phyloP scores from a whole-genome alignment of 2,329 filamentous ascomycete species.

The Lasiodiplodia gonubiensis region DNA sequence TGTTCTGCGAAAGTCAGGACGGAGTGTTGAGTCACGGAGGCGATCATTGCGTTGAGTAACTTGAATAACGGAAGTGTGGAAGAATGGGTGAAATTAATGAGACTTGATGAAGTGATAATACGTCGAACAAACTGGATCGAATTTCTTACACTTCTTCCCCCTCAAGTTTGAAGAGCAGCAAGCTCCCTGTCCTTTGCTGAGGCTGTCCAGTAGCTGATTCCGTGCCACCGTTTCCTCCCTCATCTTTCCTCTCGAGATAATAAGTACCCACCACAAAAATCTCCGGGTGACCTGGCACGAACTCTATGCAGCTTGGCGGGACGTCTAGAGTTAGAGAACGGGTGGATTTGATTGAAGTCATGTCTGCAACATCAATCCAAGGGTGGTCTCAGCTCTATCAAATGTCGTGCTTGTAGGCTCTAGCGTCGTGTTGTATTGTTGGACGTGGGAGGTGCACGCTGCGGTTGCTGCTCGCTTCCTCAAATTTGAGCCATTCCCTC shows the following conservation, averaged over 20 bases:
- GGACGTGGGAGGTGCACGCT: not conserved
- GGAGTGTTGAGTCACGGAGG: not conserved
- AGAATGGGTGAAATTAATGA: not conserved
- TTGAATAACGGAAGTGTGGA: not conserved
- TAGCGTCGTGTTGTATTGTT: not conserved
- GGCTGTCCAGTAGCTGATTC: constrained; percentile 42
- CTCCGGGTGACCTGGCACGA: constrained; percentile 66
- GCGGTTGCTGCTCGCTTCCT: constrained; percentile 14
- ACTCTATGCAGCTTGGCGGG: constrained; percentile 79
- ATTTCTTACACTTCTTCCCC: constrained; percentile 62
- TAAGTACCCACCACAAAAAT: constrained; percentile 87
- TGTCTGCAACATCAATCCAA: constrained; percentile 18
- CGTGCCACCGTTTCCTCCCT: constrained; percentile 33
- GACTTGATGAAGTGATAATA: constrained; percentile 39
- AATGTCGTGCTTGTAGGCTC: not conserved
- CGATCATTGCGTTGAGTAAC: too few relatives aligned
- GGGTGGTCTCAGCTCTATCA: not conserved
- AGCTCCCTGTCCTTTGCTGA: constrained; percentile 74
- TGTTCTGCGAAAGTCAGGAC: not conserved
- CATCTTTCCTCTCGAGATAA: constrained; percentile 65
- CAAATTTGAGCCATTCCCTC: constrained; percentile 14
- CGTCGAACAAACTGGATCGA: not conserved
- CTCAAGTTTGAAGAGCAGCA: constrained; percentile 68
- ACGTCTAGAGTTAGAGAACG: constrained; percentile 64
- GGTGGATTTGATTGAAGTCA: constrained; percentile 50